phyloP scores from a whole-genome alignment of 768 basidiomycete genomes.

The Calvatia gigantea region DNA sequence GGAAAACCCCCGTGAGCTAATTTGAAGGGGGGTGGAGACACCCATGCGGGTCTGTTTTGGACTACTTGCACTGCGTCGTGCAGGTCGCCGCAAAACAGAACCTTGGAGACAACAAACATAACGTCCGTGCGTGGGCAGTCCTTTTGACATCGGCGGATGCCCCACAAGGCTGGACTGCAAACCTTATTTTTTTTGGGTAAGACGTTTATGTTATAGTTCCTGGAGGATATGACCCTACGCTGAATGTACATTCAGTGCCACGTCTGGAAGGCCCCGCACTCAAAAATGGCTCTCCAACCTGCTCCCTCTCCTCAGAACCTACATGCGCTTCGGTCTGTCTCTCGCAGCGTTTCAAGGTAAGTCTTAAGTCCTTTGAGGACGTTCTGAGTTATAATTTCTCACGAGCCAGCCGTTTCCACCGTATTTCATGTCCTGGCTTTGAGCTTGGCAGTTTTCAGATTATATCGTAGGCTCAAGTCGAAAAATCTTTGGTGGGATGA shows the following conservation, averaged over 20 bases:
- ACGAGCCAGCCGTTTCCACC: background rate
- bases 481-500: constrained; percentile 10
- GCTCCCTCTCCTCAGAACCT: background rate
- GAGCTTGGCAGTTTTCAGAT: background rate
- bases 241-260: constrained; percentile 1
- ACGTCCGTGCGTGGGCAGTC: background rate
- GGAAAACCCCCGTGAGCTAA: too few relatives aligned
- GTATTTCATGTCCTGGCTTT: background rate
- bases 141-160: constrained; percentile 3
- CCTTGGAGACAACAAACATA: background rate
- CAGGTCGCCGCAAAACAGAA: background rate
- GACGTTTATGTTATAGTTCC: background rate
- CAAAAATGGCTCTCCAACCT: background rate
- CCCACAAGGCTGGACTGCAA: background rate
- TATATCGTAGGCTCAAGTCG: background rate
- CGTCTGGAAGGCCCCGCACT: background rate
- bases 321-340: background rate
- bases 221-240: background rate
- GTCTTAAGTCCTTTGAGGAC: too few relatives aligned
- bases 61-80: background rate
- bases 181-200: background rate
- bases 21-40: background rate
- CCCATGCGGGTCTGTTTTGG: too few relatives aligned
- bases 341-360: background rate
- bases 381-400: background rate